Evolutionary conservation across 2,329 filamentous ascomycete genomes (phyloP), one percentile per base, ranked within the genome.

Genomic region (Thelonectria rubi): DNA sequence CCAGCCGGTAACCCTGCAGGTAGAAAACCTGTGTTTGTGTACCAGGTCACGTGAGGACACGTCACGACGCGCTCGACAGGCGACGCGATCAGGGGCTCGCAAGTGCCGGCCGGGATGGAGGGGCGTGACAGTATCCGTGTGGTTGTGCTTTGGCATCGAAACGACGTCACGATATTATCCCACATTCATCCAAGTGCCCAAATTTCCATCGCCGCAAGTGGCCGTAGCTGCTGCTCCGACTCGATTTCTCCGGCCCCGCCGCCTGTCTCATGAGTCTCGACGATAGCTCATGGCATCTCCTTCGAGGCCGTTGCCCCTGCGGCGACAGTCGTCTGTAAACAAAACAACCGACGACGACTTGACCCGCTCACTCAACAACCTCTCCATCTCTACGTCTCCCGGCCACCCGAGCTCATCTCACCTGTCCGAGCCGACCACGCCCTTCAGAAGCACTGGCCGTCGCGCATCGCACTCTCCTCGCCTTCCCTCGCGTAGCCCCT

Each of bases 401-500:
- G 71, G 72, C 51, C 65, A 58, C 46, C 65, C 72, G 50, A 67
- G 69, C 48, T 68, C 72, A 7, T 69, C 75, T n/a, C 73, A 72
- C 26, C 72, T 79, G 15, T 75, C 79, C 61, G 75, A 77, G 55
- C 77, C 76, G 20, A 69, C 74, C 17, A 72, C 77, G 55, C 76
- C 74, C 9, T 78, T 79, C 30, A 73, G 73, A n/a, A 78, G 79
- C 5, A 79, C 82, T 8, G 75, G 69, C 59, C 77, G 69, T 58
- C 78, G 70, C 20, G 60, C 59, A 39, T 68, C 70, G 3, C 67
- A 71, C 40, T 72, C 70, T 15, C 65, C 70, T 26, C 67, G 71
- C 66, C 73, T 69, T 64, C 78, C 66, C 64, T 81, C 75, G 68
- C 80, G 72, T 72, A 83, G 73, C 78, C 82, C 69, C 55, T 83